Conservation (phyloP, 2,329 filamentous ascomycete species). For the Cyanodermella asteris region DNA sequence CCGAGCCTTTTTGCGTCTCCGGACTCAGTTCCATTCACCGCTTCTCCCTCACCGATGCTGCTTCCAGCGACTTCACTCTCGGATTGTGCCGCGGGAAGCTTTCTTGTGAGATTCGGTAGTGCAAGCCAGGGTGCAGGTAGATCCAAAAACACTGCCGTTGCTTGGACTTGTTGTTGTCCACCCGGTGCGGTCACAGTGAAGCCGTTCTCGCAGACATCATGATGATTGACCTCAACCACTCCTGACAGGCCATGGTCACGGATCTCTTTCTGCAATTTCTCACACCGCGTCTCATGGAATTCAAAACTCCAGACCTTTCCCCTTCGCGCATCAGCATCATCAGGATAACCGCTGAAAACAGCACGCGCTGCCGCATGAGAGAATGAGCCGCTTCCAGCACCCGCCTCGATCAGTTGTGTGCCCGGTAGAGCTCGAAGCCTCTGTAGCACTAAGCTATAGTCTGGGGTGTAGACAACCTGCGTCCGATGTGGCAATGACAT, state of each 20-base stretch:
- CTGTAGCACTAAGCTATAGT: slow-evolving; percentile 30
- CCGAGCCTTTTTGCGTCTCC: slow-evolving; percentile 14
- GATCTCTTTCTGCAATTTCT: slow-evolving; percentile 21
- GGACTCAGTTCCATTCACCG: too few relatives aligned
- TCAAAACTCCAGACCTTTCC: slow-evolving; percentile 29
- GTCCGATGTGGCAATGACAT: slow-evolving; percentile 28
- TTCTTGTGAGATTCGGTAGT: slow-evolving; percentile 22
- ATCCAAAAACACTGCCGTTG: slow-evolving; percentile 24
- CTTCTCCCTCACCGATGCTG: too few relatives aligned
- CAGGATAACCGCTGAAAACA: slow-evolving; percentile 24
- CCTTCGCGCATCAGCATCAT: slow-evolving; percentile 5
- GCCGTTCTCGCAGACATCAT: slow-evolving; percentile 27
- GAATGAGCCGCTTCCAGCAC: slow-evolving; percentile 29
- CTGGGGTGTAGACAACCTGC: slow-evolving; percentile 30
- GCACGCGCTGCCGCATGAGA: slow-evolving; percentile 27
- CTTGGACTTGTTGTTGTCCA: slow-evolving; percentile 3
- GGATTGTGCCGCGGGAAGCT: not conserved
- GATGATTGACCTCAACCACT: slow-evolving; percentile 23
- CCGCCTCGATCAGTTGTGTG: slow-evolving; percentile 25
- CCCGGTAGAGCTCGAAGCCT: slow-evolving; percentile 24
- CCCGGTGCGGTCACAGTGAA: slow-evolving; percentile 15
- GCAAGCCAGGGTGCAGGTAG: slow-evolving; percentile 29
- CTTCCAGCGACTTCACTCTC: too few relatives aligned
- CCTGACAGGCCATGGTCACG: slow-evolving; percentile 20
- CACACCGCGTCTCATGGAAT: slow-evolving; percentile 23